Evolutionary conservation across 2,329 filamentous ascomycete genomes (phyloP), one percentile per base, ranked within the genome.

Genomic region (Neofusicoccum parvum): DNA sequence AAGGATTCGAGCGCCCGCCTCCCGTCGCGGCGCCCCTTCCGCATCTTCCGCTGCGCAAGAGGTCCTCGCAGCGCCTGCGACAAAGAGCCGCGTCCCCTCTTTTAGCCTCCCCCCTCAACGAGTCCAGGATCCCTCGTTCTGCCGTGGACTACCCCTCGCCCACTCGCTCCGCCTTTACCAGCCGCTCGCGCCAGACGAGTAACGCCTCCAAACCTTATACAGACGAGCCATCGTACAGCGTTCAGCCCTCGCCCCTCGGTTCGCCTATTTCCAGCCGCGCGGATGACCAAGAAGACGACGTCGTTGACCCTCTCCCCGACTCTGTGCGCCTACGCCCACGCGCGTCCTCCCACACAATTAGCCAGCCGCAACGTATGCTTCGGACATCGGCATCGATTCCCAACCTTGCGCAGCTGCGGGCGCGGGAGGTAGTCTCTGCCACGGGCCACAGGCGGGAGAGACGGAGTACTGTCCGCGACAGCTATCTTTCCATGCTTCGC

Each of bases 321-420:
- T 41, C 34, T 12, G 36, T 46, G 27, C 64, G 45, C 12, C 43
- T 49, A 32, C 64, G 64, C 39, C 64, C 64, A 10, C 64, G 64
- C 37, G 73, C 68, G 56, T 73, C 75, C 6, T 75, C 76, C 32
- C 73, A 75, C 23, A 65, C 64, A 1, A 58, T 50, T 37, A 60
- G 20, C 32, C 41, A 65, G 56, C 64, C 64, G 7, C 56, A 53
- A 20, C 64, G 56, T 23, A 9, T 17, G 37, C 65, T 79, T 23
- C 69, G 76, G 60, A 70, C 74, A 5, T 74, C 76, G 1, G 75
- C 75, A 15, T 79, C 78, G 20, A 78, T 78, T 58, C 75, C 77
- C 3, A 74, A 77, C 69, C 76, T 77, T 56, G 71, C 67, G 11
- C 72, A 73, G 51, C 68, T 73, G 51, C 70, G 75, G 46, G 50